Conservation (phyloP, 192 early-diverging fungal genomes). For the Coemansia interrupta region DNA sequence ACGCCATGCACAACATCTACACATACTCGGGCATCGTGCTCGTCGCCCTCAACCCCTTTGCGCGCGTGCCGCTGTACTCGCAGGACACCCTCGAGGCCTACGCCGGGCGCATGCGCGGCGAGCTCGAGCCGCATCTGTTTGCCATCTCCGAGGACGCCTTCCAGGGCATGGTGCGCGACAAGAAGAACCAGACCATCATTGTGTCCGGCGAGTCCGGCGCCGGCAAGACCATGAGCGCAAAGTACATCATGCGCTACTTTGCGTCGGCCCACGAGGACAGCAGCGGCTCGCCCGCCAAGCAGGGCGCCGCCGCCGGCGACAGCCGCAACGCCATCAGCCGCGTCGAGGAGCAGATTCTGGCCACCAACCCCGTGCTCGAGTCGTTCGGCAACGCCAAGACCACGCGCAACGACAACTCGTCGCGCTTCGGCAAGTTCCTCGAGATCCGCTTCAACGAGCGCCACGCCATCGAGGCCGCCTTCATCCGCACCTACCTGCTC, state of each 20-base stretch:
- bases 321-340: slow-evolving; percentile 32
- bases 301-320: slow-evolving; percentile 12
- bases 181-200: slow-evolving; percentile 95
- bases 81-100: slow-evolving; percentile 90
- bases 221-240: slow-evolving; percentile 94
- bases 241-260: slow-evolving; percentile 98
- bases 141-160: slow-evolving; percentile 98
- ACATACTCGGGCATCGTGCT: slow-evolving; percentile 99
- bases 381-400: slow-evolving; percentile 99
- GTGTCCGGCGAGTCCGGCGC: slow-evolving; percentile 96
- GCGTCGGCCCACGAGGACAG: slow-evolving; percentile 67
- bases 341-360: slow-evolving; percentile 76
- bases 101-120: slow-evolving; percentile 86
- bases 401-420: slow-evolving; percentile 97
- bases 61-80: slow-evolving; percentile 81
- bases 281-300: slow-evolving; percentile 13
- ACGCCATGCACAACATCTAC: slow-evolving; percentile 91
- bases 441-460: slow-evolving; percentile 89
- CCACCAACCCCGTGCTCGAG: slow-evolving; percentile 99
- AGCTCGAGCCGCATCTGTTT: slow-evolving; percentile 97
- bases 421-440: slow-evolving; percentile 98
- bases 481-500: slow-evolving; percentile 91
- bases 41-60: slow-evolving; percentile 97
- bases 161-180: slow-evolving; percentile 88
- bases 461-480: slow-evolving; percentile 86